These are phyloP conservation scores for Diplocarpon mali DNA, from an alignment of 2,329 filamentous ascomycete species.

Conservation along the genomic window DNA sequence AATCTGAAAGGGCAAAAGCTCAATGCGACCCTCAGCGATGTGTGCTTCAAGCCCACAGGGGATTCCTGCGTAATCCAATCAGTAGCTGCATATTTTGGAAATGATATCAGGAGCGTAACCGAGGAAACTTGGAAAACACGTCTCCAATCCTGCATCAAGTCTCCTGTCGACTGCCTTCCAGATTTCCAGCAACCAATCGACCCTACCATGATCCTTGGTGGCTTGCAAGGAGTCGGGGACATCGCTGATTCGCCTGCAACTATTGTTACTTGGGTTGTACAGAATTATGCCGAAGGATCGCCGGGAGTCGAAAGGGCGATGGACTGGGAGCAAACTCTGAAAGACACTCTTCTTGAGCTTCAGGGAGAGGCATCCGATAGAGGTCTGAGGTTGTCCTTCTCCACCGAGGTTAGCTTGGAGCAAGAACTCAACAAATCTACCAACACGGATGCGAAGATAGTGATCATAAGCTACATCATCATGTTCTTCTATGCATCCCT, in stretches of 20 bases:
- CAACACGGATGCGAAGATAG: slow-evolving; percentile 95
- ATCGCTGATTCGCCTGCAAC: slow-evolving; percentile 67
- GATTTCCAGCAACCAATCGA: slow-evolving; percentile 83
- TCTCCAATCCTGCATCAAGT: slow-evolving; percentile 62
- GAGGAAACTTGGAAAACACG: slow-evolving; percentile 60
- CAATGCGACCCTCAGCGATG: slow-evolving; percentile 62
- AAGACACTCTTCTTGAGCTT: slow-evolving; percentile 60
- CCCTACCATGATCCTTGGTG: slow-evolving; percentile 76
- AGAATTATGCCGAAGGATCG: slow-evolving; percentile 69
- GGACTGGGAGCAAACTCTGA: slow-evolving; percentile 80
- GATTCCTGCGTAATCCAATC: slow-evolving; percentile 89
- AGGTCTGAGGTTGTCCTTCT: slow-evolving; percentile 84
- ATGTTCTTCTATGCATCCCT: slow-evolving; percentile 98
- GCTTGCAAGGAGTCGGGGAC: slow-evolving; percentile 54
- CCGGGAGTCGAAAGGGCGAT: slow-evolving; percentile 61
- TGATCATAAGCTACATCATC: slow-evolving; percentile 91
- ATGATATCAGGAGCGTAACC: slow-evolving; percentile 49
- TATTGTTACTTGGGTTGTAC: slow-evolving; percentile 89
- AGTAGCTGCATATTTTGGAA: slow-evolving; percentile 77
- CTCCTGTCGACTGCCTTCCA: slow-evolving; percentile 76
- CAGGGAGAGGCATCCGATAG: slow-evolving; percentile 68
- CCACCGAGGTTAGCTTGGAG: slow-evolving; percentile 87
- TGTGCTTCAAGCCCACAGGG: slow-evolving; percentile 90
- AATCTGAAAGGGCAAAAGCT: slow-evolving; percentile 59
- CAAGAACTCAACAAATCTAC: slow-evolving; percentile 96